Evolutionary conservation across 73 alveolate species (phyloP).

Genomic region (Tetrahymena borealis): DNA sequence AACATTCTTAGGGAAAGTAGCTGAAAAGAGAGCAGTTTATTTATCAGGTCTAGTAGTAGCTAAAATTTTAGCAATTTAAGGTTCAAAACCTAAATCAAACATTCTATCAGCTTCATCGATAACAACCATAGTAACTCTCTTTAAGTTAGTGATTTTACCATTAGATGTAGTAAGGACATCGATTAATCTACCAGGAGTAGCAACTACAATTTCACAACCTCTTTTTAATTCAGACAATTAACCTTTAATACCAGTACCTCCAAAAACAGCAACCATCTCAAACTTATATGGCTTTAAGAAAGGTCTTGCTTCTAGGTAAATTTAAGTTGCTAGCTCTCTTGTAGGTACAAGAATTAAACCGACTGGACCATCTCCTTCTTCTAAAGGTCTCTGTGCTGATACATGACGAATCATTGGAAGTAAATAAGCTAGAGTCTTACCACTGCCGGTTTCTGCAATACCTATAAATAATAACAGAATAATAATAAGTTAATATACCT

Average conservation of each 20-base stretch:
- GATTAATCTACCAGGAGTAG: slow-evolving; percentile 98
- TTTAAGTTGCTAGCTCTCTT: slow-evolving; percentile 94
- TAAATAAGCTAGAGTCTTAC: slow-evolving; percentile 96
- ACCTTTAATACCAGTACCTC: slow-evolving; percentile 93
- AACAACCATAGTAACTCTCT: slow-evolving; percentile 92
- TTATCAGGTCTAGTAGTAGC: slow-evolving; percentile 85
- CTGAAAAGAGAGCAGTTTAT: slow-evolving; percentile 94
- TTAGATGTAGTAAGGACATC: slow-evolving; percentile 89
- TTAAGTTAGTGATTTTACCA: slow-evolving; percentile 92
- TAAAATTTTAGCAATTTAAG: slow-evolving; percentile 85
- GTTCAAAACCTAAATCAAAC: slow-evolving; percentile 99
- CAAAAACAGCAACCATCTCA: slow-evolving; percentile 85
- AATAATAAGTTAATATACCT: too few relatives aligned
- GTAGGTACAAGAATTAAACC: slow-evolving; percentile 97
- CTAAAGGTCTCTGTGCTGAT: slow-evolving; percentile 72
- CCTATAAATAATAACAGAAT: slow-evolving; percentile 66
- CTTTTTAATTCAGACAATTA: slow-evolving; percentile 86
- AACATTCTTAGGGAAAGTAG: slow-evolving; percentile 94
- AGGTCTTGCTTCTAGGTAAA: slow-evolving; percentile 79
- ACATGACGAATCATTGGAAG: slow-evolving; percentile 96
- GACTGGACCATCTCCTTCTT: slow-evolving; percentile 95
- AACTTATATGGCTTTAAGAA: slow-evolving; percentile 74
- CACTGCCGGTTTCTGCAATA: slow-evolving; percentile 98
- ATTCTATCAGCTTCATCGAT: slow-evolving; percentile 99
- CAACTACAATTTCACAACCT: slow-evolving; percentile 95